Conservation (phyloP, 768 basidiomycete genomes). For the Collybia sordida region DNA sequence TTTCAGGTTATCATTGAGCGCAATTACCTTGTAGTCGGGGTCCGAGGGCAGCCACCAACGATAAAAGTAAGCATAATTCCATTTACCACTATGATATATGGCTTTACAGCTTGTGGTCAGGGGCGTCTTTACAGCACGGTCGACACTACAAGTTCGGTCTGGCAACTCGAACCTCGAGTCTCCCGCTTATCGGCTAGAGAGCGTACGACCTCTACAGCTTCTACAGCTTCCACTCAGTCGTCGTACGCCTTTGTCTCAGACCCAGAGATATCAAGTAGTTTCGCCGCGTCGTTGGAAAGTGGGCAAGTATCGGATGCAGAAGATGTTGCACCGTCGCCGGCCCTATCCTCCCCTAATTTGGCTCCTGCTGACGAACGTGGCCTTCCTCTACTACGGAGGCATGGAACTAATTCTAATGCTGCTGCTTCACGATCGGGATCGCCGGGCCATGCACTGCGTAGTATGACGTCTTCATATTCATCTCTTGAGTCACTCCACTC, state of each 20-base stretch:
- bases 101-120: slow-evolving; percentile 31
- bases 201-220: slow-evolving; percentile 73
- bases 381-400: slow-evolving; percentile 25
- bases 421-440: slow-evolving; percentile 54
- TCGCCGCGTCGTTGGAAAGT: slow-evolving; percentile 79
- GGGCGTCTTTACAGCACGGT: slow-evolving; percentile 73
- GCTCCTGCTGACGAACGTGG: slow-evolving; percentile 56
- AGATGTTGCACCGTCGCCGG: slow-evolving; percentile 58
- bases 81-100: neutral
- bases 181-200: slow-evolving; percentile 58
- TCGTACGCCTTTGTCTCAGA: slow-evolving; percentile 85
- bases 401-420: slow-evolving; percentile 27
- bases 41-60: slow-evolving; percentile 65
- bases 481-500: slow-evolving; percentile 72
- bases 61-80: slow-evolving; percentile 56
- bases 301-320: slow-evolving; percentile 72
- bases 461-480: slow-evolving; percentile 71
- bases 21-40: slow-evolving; percentile 70
- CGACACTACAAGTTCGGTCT: slow-evolving; percentile 64
- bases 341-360: slow-evolving; percentile 59
- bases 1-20: slow-evolving; percentile 70
- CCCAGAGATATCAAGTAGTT: slow-evolving; percentile 81
- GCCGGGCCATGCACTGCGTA: slow-evolving; percentile 53
- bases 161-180: slow-evolving; percentile 77
- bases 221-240: slow-evolving; percentile 75